Conservation (phyloP, 2,329 filamentous ascomycete species). For the Fonsecaea nubica region DNA sequence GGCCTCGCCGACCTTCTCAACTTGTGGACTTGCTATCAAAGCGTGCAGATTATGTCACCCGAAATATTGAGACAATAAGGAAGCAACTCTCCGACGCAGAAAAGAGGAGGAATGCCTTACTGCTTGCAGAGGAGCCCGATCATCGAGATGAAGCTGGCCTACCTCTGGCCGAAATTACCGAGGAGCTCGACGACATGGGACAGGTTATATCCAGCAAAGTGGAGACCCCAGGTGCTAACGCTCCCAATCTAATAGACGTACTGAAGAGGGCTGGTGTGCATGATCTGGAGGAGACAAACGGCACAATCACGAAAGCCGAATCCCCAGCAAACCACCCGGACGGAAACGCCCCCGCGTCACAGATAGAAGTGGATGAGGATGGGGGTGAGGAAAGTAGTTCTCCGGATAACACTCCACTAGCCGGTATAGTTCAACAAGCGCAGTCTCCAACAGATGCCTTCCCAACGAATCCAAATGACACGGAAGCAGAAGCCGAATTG, state of each 20-base stretch:
- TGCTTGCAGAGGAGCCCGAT: slow-evolving; percentile 66
- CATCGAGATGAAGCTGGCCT: slow-evolving; percentile 71
- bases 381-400: background rate
- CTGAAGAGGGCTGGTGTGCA: slow-evolving; percentile 77
- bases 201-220: slow-evolving; percentile 76
- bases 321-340: slow-evolving; percentile 13
- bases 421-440: background rate
- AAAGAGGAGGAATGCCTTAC: slow-evolving; percentile 70
- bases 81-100: slow-evolving; percentile 74
- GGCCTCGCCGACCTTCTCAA: slow-evolving; percentile 61
- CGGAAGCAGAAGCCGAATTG: slow-evolving; percentile 77
- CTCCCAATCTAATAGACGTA: slow-evolving; percentile 72
- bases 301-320: slow-evolving; percentile 28
- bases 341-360: background rate
- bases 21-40: slow-evolving; percentile 72
- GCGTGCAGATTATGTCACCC: slow-evolving; percentile 85
- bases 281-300: slow-evolving; percentile 48
- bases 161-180: slow-evolving; percentile 87
- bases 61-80: slow-evolving; percentile 76
- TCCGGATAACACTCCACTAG: background rate
- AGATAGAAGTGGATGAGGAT: background rate
- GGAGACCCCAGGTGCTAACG: slow-evolving; percentile 70
- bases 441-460: background rate
- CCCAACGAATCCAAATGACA: slow-evolving; percentile 62
- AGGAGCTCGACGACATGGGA: slow-evolving; percentile 88